These are phyloP conservation scores for Populus simonii DNA, from an alignment of 345 rosid genomes.

Conservation along the genomic window DNA sequence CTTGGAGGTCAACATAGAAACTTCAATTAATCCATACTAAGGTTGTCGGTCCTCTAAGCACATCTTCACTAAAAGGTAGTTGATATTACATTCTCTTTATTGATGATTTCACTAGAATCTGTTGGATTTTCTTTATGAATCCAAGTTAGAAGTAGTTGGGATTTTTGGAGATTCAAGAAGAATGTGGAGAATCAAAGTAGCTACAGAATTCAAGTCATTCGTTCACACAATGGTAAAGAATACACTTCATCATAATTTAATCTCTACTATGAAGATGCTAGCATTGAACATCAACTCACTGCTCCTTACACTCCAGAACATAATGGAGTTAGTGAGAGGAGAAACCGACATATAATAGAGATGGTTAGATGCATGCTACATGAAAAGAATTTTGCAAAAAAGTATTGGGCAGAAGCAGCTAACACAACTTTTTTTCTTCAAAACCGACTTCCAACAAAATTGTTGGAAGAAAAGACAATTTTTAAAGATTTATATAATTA, in stretches of 20 bases:
- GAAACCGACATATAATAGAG: too few species aligned
- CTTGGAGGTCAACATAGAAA: background rate
- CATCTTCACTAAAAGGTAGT: background rate
- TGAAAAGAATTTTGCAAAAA: too few species aligned
- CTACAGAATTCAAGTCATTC: background rate
- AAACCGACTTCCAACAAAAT: background rate
- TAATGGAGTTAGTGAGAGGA: too few species aligned
- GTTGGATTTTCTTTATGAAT: background rate
- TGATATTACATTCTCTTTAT: background rate
- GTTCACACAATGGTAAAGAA: too few species aligned
- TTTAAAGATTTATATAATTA: background rate
- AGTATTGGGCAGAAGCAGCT: too few species aligned
- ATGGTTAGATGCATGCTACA: too few species aligned
- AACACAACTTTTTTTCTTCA: too few species aligned
- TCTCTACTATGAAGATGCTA: too few species aligned
- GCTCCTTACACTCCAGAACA: too few species aligned
- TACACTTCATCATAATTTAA: too few species aligned
- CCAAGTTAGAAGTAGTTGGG: too few species aligned
- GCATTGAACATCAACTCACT: too few species aligned
- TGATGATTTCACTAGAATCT: background rate
- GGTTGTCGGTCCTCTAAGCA: background rate
- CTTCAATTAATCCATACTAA: background rate
- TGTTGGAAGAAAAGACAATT: background rate
- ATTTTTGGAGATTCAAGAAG: background rate
- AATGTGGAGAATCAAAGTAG: conserved; percentile 6